A percentile compares a stretch with the other conserved stretches of the same genome.
Conservation (phyloP, 73 alveolate species). For the Breviolum minutum region DNA sequence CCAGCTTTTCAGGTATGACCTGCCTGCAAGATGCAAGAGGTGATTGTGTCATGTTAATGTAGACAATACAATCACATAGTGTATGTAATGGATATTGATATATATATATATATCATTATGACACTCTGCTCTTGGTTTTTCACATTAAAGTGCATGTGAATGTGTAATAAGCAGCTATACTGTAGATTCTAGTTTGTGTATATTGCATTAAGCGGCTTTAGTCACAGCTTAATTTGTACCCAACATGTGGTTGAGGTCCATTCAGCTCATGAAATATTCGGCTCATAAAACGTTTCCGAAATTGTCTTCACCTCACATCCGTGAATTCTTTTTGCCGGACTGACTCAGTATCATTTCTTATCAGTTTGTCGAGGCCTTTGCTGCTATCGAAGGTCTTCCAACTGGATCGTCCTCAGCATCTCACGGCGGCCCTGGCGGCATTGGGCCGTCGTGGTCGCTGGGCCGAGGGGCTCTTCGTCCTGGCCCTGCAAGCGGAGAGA, state of each 20-base stretch:
- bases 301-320: neutral
- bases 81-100: neutral
- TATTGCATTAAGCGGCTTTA: no score
- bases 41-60: no score
- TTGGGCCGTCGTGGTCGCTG: slow-evolving; percentile 37
- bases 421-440: slow-evolving; percentile 42
- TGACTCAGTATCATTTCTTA: no score
- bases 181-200: no score
- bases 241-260: no score
- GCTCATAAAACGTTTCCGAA: neutral
- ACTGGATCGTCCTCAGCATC: slow-evolving; percentile 52
- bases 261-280: neutral
- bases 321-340: no score
- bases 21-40: no score
- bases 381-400: neutral
- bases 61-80: no score
- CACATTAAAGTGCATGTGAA: neutral
- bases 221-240: no score
- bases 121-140: neutral
- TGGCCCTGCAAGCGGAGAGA: no score
- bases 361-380: neutral
- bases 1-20: no score
- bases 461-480: neutral
- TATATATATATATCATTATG: neutral
- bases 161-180: no score